Evolutionary conservation across 2,329 filamentous ascomycete genomes (phyloP).

Genomic region (Podosphaera aphanis): DNA sequence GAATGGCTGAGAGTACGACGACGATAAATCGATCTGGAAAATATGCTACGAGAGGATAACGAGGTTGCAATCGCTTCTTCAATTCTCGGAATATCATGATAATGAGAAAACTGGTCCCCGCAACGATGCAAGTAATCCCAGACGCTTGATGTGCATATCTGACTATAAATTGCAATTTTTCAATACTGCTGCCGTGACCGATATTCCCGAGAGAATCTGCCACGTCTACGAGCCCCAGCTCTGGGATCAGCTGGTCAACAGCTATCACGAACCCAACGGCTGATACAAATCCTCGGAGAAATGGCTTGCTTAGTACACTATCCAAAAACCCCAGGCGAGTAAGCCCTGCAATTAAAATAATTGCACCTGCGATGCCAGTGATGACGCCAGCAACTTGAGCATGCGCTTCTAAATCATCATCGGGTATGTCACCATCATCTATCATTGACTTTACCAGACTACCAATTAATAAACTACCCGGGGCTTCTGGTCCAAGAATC

Average conservation of each 20-base stretch:
- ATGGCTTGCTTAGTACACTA: constrained; percentile 78
- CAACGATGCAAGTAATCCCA: constrained; percentile 50
- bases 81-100: constrained; percentile 60
- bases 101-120: constrained; percentile 55
- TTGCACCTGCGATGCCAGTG: constrained; percentile 65
- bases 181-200: constrained; percentile 62
- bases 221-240: constrained; percentile 49
- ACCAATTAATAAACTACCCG: constrained; percentile 74
- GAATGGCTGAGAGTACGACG: constrained; percentile 59
- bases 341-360: constrained; percentile 69
- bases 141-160: constrained; percentile 43
- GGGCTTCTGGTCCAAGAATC: constrained; percentile 85
- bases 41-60: constrained; percentile 62
- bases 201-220: constrained; percentile 40
- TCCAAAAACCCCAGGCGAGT: constrained; percentile 79
- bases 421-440: constrained; percentile 37
- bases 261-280: constrained; percentile 92
- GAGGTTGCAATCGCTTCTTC: constrained; percentile 58
- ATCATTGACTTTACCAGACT: constrained; percentile 63
- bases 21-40: constrained; percentile 80
- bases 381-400: constrained; percentile 72
- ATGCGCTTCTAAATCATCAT: constrained; percentile 42
- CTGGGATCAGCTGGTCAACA: constrained; percentile 80
- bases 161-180: constrained; percentile 64
- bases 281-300: constrained; percentile 85